Evolutionary conservation across 495 filamentous ascomycete species (phyloP).

Genomic region (Terfezia claveryi): DNA sequence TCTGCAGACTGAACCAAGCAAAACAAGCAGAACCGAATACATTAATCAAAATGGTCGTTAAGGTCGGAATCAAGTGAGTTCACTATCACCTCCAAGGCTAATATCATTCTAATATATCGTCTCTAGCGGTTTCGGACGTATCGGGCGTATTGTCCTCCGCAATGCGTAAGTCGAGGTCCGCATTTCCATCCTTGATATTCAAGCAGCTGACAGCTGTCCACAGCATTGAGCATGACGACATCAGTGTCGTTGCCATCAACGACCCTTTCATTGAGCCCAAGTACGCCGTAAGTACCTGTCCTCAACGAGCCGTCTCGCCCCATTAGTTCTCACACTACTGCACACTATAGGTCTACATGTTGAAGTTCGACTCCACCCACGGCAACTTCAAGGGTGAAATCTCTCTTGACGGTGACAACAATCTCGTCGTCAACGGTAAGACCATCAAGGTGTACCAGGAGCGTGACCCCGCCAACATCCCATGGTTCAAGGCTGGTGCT

Average conservation of each 20-base stretch:
- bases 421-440: slow-evolving; percentile 87
- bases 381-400: slow-evolving; percentile 88
- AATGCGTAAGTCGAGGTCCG: slow-evolving; percentile 39
- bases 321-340: background rate
- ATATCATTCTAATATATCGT: background rate
- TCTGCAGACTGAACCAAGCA: too few relatives aligned
- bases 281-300: slow-evolving; percentile 61
- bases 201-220: slow-evolving; percentile 17
- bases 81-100: background rate
- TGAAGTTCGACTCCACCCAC: slow-evolving; percentile 96
- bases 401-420: slow-evolving; percentile 39
- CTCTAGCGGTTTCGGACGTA: slow-evolving; percentile 93
- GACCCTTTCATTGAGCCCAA: slow-evolving; percentile 97
- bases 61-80: slow-evolving; percentile 18
- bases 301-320: background rate
- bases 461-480: slow-evolving; percentile 76
- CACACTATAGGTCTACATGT: slow-evolving; percentile 68
- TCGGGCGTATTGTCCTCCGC: slow-evolving; percentile 86
- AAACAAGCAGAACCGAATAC: background rate
- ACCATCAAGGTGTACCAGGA: slow-evolving; percentile 86
- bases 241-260: slow-evolving; percentile 89
- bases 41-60: slow-evolving; percentile 15
- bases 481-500: slow-evolving; percentile 72
- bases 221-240: slow-evolving; percentile 62
- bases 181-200: too few relatives aligned